Evolutionary conservation across 495 filamentous ascomycete genomes (phyloP).

Genomic region (Oidiodendron maius): DNA sequence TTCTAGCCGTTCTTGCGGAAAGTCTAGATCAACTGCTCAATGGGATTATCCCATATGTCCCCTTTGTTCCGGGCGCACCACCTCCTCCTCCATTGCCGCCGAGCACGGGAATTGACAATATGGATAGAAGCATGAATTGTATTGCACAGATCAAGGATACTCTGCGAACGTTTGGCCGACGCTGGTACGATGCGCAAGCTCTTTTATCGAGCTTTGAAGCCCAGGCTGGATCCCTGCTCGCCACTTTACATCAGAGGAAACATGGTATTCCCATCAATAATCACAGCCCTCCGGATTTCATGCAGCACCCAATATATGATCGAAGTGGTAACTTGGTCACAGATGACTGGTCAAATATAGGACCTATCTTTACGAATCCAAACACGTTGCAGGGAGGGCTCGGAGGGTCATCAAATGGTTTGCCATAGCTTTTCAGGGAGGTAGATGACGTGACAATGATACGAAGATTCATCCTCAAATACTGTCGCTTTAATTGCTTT

Average conservation of each 20-base stretch:
- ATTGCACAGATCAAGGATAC: slow-evolving; percentile 37
- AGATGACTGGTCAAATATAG: slow-evolving; percentile 5
- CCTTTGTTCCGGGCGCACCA: slow-evolving; percentile 15
- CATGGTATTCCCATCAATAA: slow-evolving; percentile 12
- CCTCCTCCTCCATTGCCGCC: slow-evolving; percentile 20
- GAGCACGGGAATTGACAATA: slow-evolving; percentile 28
- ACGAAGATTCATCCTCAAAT: too few relatives aligned
- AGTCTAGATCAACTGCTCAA: slow-evolving; percentile 43
- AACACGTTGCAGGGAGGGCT: slow-evolving; percentile 6
- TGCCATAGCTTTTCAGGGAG: slow-evolving; percentile 2
- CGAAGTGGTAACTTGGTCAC: background rate
- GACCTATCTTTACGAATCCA: slow-evolving; percentile 4
- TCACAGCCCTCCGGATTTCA: slow-evolving; percentile 9
- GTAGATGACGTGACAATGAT: too few relatives aligned
- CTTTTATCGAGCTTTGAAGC: slow-evolving; percentile 37
- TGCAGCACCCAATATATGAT: slow-evolving; percentile 13
- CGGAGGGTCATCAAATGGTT: slow-evolving; percentile 5
- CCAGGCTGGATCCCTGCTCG: slow-evolving; percentile 11
- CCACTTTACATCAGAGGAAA: slow-evolving; percentile 14
- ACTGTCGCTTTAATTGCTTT: too few relatives aligned
- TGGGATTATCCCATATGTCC: slow-evolving; percentile 17
- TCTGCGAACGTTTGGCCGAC: slow-evolving; percentile 40
- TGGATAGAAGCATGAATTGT: slow-evolving; percentile 38
- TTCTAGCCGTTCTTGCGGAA: slow-evolving; percentile 58
- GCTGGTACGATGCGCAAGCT: slow-evolving; percentile 41